Percentiles rank a stretch among this genome's conserved stretches.
Evolutionary conservation across 768 basidiomycete genomes (phyloP).

Genomic region (Rhizopogon rudus): DNA sequence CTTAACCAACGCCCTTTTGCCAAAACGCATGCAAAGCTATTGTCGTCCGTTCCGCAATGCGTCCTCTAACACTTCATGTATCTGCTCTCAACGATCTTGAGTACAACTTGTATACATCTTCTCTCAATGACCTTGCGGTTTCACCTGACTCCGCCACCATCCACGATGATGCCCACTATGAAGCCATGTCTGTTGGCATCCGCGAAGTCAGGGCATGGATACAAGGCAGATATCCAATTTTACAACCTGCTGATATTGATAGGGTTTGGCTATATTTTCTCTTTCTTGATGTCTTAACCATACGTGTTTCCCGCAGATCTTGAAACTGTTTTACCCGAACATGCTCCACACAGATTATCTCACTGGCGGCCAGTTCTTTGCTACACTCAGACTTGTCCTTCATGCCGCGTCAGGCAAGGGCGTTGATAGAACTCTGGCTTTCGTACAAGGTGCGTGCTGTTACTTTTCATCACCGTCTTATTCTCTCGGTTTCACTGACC

Average conservation of each 20-base stretch:
- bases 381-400: constrained; percentile 59
- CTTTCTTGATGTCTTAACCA: background rate
- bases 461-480: background rate
- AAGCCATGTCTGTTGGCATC: constrained; percentile 46
- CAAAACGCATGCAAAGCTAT: background rate
- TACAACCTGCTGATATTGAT: constrained; percentile 53
- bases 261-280: constrained; percentile 35
- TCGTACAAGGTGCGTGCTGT: constrained; percentile 60
- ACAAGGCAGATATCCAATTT: constrained; percentile 57
- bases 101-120: constrained; percentile 61
- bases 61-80: constrained; percentile 62
- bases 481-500: no score
- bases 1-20: background rate
- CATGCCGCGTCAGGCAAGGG: constrained; percentile 60
- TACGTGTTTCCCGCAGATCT: constrained; percentile 39
- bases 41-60: constrained; percentile 31
- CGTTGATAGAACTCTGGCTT: constrained; percentile 62
- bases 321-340: constrained; percentile 57
- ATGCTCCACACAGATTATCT: constrained; percentile 49
- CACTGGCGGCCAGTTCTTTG: constrained; percentile 72
- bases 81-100: constrained; percentile 75
- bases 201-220: constrained; percentile 76
- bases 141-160: constrained; percentile 17
- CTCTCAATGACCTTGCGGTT: constrained; percentile 47
- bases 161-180: constrained; percentile 48